Conservation (phyloP, 2,329 filamentous ascomycete species). For the Endothia cerciana region DNA sequence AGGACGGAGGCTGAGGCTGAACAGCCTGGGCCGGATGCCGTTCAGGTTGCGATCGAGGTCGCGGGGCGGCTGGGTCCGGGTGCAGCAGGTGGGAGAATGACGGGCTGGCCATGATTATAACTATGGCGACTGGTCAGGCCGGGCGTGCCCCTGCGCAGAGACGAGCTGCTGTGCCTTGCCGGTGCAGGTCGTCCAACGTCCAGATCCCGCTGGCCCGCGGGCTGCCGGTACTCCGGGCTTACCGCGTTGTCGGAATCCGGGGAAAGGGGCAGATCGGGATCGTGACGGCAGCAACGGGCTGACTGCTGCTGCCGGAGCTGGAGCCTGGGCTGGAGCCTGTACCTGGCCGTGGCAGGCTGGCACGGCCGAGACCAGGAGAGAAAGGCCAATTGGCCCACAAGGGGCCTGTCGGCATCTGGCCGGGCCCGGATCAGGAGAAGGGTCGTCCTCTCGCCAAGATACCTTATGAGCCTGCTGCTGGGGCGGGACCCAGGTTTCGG, state of each 20-base stretch:
- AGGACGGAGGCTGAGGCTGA: background rate
- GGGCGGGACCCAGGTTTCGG: too few species aligned
- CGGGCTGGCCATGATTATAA: conserved; percentile 28
- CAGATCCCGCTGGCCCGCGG: background rate
- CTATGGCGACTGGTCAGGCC: background rate
- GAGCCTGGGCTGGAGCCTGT: background rate
- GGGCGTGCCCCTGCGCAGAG: background rate
- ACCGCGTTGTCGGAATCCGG: background rate
- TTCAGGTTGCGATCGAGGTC: conserved; percentile 9
- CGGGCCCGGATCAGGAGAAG: background rate
- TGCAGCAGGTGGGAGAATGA: conserved; percentile 32
- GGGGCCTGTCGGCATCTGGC: conserved; percentile 5
- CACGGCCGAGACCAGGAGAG: conserved; percentile 1
- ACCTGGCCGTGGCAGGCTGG: background rate
- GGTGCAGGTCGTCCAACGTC: background rate
- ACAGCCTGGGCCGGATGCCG: conserved; percentile 8
- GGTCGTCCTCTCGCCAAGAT: too few species aligned
- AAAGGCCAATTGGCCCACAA: conserved; percentile 18
- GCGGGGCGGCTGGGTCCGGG: conserved; percentile 14
- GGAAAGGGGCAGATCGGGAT: background rate
- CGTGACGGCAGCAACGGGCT: background rate
- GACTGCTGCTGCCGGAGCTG: background rate
- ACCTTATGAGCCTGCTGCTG: too few species aligned
- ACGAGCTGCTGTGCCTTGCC: background rate
- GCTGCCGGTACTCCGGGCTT: background rate